Percentiles rank a stretch among this genome's conserved stretches.
phyloP scores from a whole-genome alignment of 345 rosid genomes.

The Carallia brachiata region DNA sequence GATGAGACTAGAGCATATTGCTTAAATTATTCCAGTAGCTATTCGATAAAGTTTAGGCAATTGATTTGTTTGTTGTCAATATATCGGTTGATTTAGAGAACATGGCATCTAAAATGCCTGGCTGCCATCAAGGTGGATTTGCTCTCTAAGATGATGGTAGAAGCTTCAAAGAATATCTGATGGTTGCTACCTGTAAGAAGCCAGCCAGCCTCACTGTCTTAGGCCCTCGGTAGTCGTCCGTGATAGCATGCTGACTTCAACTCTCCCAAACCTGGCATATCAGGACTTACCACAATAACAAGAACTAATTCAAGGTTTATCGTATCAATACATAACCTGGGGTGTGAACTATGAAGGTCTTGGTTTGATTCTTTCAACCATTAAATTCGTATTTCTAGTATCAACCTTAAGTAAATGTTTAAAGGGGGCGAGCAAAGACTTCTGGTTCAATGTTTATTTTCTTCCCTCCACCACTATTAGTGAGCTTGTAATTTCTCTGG shows the following conservation, averaged over 20 bases:
- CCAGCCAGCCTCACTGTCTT: not conserved
- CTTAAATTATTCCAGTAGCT: not conserved
- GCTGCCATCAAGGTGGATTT: conserved; percentile 91
- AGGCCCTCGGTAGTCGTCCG: not conserved
- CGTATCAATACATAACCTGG: no score
- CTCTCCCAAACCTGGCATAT: not conserved
- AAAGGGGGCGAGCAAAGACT: no score
- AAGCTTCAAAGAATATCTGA: conserved; percentile 34
- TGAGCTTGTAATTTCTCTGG: no score
- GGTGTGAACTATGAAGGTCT: no score
- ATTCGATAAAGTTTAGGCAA: not conserved
- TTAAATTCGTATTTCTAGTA: no score
- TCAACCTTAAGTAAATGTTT: no score
- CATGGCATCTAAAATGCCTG: conserved; percentile 78
- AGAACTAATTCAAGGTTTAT: no score
- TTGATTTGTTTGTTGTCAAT: conserved; percentile 11
- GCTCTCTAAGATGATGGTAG: conserved; percentile 73
- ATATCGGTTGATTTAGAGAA: conserved; percentile 56
- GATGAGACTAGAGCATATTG: not conserved
- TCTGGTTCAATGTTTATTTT: no score
- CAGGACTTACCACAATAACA: no score
- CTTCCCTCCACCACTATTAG: no score
- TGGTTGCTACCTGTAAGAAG: conserved; percentile 1
- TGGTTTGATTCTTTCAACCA: no score
- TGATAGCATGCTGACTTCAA: not conserved